phyloP scores from a whole-genome alignment of 306 rosid genomes.

The Abrus pulchellus region DNA sequence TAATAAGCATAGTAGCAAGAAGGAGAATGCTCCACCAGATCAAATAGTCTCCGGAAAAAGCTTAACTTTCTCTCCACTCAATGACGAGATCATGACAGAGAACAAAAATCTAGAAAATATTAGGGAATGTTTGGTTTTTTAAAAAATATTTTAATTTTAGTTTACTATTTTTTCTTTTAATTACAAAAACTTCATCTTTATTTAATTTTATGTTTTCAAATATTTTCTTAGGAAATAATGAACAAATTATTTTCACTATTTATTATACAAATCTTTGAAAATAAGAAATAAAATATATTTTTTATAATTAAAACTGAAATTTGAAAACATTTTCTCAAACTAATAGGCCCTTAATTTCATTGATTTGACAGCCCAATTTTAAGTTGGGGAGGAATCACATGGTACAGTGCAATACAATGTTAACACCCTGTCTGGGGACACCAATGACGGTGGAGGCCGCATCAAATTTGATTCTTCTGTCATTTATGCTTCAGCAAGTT shows the following conservation, averaged over 20 bases:
- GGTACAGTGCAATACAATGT: conserved; percentile 7
- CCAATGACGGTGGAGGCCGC: conserved; percentile 26
- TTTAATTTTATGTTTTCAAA: too few species aligned
- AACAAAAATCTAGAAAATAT: background rate
- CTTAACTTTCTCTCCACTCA: background rate
- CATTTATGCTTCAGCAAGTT: conserved; percentile 44
- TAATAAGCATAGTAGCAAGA: background rate
- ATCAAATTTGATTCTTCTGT: conserved; percentile 42
- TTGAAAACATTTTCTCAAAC: too few species aligned
- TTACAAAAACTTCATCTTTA: too few species aligned
- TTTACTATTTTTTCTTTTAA: too few species aligned
- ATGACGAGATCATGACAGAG: conserved; percentile 41
- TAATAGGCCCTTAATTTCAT: background rate
- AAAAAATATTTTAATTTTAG: too few species aligned
- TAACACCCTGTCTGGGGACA: conserved; percentile 29
- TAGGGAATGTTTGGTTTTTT: too few species aligned
- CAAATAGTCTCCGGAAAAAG: background rate
- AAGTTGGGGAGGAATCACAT: conserved; percentile 36
- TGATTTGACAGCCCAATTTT: conserved; percentile 14
- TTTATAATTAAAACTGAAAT: too few species aligned
- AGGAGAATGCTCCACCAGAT: background rate
- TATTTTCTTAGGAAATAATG: too few species aligned
- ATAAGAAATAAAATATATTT: too few species aligned
- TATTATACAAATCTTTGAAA: too few species aligned
- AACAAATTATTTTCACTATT: too few species aligned